A percentile compares a stretch with the other conserved stretches of the same genome.
Conservation (phyloP, 805 yeast genomes). For the Candida orba region DNA sequence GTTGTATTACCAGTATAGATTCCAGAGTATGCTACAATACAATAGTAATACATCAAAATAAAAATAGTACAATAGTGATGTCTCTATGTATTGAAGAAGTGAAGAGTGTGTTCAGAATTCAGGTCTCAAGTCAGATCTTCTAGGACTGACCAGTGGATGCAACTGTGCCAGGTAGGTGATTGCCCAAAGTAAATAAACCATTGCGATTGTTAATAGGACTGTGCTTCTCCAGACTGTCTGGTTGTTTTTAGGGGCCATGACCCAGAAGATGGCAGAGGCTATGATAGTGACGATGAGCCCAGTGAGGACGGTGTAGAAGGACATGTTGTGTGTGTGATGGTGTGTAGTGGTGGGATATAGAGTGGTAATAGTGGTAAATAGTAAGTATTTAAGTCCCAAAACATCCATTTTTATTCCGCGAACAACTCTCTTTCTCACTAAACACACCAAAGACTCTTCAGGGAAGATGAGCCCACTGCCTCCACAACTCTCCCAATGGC, state of each 20-base stretch:
- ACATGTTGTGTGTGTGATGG: background rate
- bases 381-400: too few species aligned
- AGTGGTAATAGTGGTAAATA: too few species aligned
- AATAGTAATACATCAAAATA: too few species aligned
- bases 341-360: background rate
- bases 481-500: background rate
- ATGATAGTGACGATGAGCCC: conserved; percentile 53
- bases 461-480: too few species aligned
- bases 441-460: too few species aligned
- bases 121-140: conserved; percentile 84
- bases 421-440: too few species aligned
- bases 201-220: conserved; percentile 56
- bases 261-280: conserved; percentile 68
- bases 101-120: conserved; percentile 41
- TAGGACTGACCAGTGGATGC: conserved; percentile 88
- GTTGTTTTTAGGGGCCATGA: conserved; percentile 77
- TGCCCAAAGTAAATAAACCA: conserved; percentile 90
- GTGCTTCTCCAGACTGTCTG: conserved; percentile 75
- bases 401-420: too few species aligned
- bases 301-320: conserved; percentile 45
- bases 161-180: conserved; percentile 79
- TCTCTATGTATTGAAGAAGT: too few species aligned
- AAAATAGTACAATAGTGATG: too few species aligned
- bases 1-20: too few species aligned
- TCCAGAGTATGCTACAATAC: too few species aligned